Evolutionary conservation across 2,329 filamentous ascomycete genomes (phyloP), one percentile per base, ranked within the genome.

Genomic region (Apiospora arundinis): DNA sequence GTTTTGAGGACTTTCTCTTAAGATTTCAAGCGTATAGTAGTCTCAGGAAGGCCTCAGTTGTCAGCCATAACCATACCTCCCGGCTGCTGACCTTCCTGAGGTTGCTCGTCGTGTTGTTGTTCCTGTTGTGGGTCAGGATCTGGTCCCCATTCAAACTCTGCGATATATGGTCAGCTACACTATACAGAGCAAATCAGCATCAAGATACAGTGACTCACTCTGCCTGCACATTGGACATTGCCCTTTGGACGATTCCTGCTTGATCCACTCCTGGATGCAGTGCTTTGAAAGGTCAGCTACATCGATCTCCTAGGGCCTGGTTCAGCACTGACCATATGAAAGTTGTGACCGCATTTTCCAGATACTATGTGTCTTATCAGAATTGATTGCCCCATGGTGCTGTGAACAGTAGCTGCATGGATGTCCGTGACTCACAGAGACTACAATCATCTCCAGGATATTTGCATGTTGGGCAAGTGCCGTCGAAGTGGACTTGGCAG

Each of bases 171-270:
- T 74, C 52, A 76, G 69, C 49, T 68, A 37, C 45, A n/a, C 63
- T 3, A n/a, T 40, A 40, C 56, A 63, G 32, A 28, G 28, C 32
- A 63, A 32, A 23, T 7, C 32, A 63, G 14, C n/a, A 49, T 48
- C 48, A 11, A 42, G 8, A 32, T 60, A n/a, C 23, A 21, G 32
- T 23, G 65, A 78, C 86, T 77, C 88, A 96, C 94, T 94, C 82
- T 98, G 96, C 76, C 96, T 90, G 80, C 96, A 99, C 96, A 99
- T 98, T 40, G 96, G 96, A 81, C 96, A 99, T 74, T 98, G 92
- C 28, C 95, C 95, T 77, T 95, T 95, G 40, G 95, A 93, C 16
- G 94, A 92, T 74, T 98, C 96, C 81, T 98, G 95, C 79, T 96
- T 94, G 77, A 99, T 94, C 96, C 96, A 99, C 78, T 95, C 93